phyloP scores from a whole-genome alignment of 345 rosid species.

The Aquilaria malaccensis region DNA sequence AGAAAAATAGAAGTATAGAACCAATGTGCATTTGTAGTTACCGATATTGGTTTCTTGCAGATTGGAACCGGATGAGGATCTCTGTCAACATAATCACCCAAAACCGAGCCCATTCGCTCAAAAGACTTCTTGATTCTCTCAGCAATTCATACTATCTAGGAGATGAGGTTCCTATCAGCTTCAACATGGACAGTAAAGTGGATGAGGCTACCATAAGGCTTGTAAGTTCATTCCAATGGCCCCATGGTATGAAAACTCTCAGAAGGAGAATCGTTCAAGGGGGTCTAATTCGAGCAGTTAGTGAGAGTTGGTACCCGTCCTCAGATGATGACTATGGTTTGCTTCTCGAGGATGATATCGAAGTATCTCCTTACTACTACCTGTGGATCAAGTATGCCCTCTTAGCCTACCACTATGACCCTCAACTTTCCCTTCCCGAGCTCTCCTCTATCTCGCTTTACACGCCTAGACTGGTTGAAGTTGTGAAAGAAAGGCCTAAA shows the following conservation, averaged over 20 bases:
- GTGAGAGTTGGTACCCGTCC: conserved; percentile 98
- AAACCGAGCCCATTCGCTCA: conserved; percentile 59
- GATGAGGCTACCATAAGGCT: conserved; percentile 78
- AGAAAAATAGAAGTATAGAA: not conserved
- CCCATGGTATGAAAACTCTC: conserved; percentile 81
- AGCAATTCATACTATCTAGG: conserved; percentile 69
- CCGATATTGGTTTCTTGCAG: conserved; percentile 29
- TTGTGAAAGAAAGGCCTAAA: conserved; percentile 89
- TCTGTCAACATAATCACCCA: conserved; percentile 92
- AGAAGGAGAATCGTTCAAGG: conserved; percentile 98
- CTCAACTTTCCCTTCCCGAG: conserved; percentile 71
- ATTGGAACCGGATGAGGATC: conserved; percentile 90
- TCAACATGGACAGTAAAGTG: conserved; percentile 94
- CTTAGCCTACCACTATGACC: conserved; percentile 91
- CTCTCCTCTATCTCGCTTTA: conserved; percentile 87
- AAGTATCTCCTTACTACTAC: conserved; percentile 93
- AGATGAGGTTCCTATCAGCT: conserved; percentile 81
- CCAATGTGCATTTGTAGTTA: no score
- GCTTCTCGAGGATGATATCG: conserved; percentile 90
- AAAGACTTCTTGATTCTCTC: conserved; percentile 74
- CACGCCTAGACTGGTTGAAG: conserved; percentile 87
- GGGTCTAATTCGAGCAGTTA: conserved; percentile 95
- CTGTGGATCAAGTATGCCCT: conserved; percentile 93
- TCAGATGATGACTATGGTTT: conserved; percentile 87
- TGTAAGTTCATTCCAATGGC: conserved; percentile 74